Percentiles rank a stretch among this genome's conserved stretches.
phyloP scores from a whole-genome alignment of 257 asterid species.

The Ilex aquifolium region DNA sequence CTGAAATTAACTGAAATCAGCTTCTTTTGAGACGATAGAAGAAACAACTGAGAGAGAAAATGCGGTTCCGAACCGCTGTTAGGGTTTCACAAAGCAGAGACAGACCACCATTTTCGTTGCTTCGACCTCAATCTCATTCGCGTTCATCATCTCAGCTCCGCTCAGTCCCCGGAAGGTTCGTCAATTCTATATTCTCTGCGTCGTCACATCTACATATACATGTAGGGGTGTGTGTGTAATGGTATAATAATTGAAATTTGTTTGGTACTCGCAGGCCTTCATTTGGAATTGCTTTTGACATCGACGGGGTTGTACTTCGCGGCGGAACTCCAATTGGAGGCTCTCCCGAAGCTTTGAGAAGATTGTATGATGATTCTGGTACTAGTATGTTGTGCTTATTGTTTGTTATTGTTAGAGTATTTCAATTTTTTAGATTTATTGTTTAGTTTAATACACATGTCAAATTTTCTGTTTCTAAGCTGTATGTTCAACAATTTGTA shows the following conservation, averaged over 20 bases:
- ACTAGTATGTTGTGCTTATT: not conserved
- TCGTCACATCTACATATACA: not conserved
- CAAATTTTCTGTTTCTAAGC: too few species aligned
- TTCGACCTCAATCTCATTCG: constrained; percentile 20
- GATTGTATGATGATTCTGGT: constrained; percentile 49
- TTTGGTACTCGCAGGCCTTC: constrained; percentile 24
- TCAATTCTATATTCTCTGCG: not conserved
- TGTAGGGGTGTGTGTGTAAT: not conserved
- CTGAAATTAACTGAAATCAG: too few species aligned
- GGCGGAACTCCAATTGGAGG: constrained; percentile 52
- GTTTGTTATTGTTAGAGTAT: not conserved
- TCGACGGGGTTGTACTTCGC: constrained; percentile 58
- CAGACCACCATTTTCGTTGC: constrained; percentile 16
- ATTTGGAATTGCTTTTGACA: constrained; percentile 62
- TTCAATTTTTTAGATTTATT: not conserved
- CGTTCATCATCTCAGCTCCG: constrained; percentile 18
- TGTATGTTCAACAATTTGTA: too few species aligned
- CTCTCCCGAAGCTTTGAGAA: constrained; percentile 42
- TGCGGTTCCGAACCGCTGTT: constrained; percentile 30
- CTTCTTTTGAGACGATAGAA: not conserved
- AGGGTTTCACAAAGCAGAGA: constrained; percentile 13
- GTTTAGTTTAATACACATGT: not conserved
- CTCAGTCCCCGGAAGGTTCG: constrained; percentile 20
- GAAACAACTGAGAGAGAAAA: not conserved
- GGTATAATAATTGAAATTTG: not conserved